Base-by-base conservation (phyloP, 805 yeast genomes). In the Lipomyces orientalis region DNA sequence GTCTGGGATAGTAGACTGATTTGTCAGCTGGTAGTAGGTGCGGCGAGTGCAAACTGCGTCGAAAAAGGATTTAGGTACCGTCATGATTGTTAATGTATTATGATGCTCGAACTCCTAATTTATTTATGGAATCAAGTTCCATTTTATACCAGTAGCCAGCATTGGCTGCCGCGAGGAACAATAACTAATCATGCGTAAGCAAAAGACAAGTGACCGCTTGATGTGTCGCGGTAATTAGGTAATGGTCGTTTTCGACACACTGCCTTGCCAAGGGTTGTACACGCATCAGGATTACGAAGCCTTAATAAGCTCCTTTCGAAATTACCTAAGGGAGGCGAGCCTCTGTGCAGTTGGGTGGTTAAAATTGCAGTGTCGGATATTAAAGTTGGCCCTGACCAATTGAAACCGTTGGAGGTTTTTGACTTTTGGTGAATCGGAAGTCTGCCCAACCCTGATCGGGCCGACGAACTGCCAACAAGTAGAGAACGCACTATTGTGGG, bases 1-100 rank as follows among this genome's bases (percentile, higher is more conserved):
- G 58, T 83, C 68, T 61, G 81, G 72, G 69, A 83, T 78, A 54
- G 87, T 86, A 65, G 83, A 75, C 64, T 81, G 78, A 73, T 83
- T 82, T 69, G 79, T 76, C 64, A 85, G 76, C 43, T 79, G 78
- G 78, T 85, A 85, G 69, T 82, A 77, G 58, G 87, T 81, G 75
- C 88, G 82, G 76, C 87, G 83, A 60, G 79, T 59, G n/a, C 12
- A 7, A n/a, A 5, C 22, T 25, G 78, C 68, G 69, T 81, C 54
- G 51, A 54, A n/a, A n/a, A 54, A 54, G 9, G 57, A 1, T n/a
- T 16, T 10, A 1, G 49, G 16, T 16, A 5, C 22, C 10, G 49
- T 43, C 49, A 43, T 43, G 49, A 43, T 43, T 43, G 49, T n/a
- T n/a, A n/a, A n/a, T n/a, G n/a, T 43, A 25, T 25, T 25, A 3